Percentiles rank a stretch among this genome's conserved stretches.
Conservation (phyloP, 1,284 basidiomycete species). For the Peniophora sp. region DNA sequence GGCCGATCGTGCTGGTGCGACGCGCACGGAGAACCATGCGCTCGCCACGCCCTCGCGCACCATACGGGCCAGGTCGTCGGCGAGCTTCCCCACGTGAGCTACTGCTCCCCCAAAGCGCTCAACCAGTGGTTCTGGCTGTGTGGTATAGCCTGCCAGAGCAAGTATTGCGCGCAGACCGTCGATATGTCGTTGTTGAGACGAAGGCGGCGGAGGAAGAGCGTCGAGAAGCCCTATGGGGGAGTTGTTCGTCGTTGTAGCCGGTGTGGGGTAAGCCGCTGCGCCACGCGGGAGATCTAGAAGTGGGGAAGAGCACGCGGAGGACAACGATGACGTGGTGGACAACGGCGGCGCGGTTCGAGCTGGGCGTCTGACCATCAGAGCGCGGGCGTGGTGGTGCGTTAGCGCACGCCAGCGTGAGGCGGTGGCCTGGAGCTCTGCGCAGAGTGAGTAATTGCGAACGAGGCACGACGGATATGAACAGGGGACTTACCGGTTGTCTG, state of each 20-base stretch:
- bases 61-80: conserved; percentile 21
- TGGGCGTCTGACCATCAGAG: conserved; percentile 10
- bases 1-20: conserved; percentile 14
- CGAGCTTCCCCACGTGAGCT: conserved; percentile 19
- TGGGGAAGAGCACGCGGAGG: conserved; percentile 15
- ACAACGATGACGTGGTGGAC: conserved; percentile 9
- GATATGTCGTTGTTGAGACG: conserved; percentile 17
- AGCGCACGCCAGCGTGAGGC: conserved; percentile 31
- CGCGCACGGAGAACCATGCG: conserved; percentile 23
- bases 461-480: background rate
- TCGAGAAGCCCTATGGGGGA: conserved; percentile 9
- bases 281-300: background rate
- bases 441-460: background rate
- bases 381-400: conserved; percentile 24
- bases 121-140: conserved; percentile 20
- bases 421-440: conserved; percentile 27
- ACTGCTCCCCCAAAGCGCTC: conserved; percentile 21
- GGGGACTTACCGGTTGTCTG: conserved; percentile 22
- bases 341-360: conserved; percentile 13
- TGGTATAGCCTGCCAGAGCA: conserved; percentile 24
- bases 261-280: conserved; percentile 15
- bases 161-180: conserved; percentile 27
- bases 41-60: conserved; percentile 27
- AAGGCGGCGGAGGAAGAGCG: conserved; percentile 8
- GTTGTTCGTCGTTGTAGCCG: conserved; percentile 10